Conservation (phyloP, 1,284 basidiomycete genomes). For the Spongiforma sp. region DNA sequence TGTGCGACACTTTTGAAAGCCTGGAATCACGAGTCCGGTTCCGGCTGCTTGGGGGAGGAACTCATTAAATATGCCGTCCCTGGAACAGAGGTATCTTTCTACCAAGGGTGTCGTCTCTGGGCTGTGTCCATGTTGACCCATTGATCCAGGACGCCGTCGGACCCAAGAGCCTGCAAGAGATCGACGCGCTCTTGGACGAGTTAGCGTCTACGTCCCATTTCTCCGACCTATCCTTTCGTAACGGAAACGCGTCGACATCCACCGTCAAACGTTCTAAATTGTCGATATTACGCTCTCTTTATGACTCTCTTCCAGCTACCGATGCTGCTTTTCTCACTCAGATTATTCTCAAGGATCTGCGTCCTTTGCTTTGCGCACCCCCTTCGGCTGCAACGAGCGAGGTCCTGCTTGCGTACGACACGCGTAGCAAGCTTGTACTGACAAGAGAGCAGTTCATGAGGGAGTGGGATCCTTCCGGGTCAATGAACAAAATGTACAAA, state of each 20-base stretch:
- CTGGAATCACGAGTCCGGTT: conserved; percentile 56
- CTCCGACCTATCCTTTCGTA: conserved; percentile 48
- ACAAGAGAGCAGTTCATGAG: conserved; percentile 69
- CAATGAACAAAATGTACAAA: conserved; percentile 61
- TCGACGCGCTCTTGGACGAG: conserved; percentile 73
- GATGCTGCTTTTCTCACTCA: conserved; percentile 76
- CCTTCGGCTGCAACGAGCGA: conserved; percentile 46
- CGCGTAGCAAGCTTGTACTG: conserved; percentile 58
- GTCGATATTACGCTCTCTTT: conserved; percentile 58
- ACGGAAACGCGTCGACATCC: conserved; percentile 23
- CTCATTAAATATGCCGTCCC: conserved; percentile 46
- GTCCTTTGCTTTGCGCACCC: conserved; percentile 76
- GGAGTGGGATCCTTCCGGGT: conserved; percentile 67
- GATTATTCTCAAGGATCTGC: conserved; percentile 84
- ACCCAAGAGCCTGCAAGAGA: conserved; percentile 48
- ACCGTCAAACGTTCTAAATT: conserved; percentile 39
- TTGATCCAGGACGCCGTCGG: conserved; percentile 32
- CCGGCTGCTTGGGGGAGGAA: conserved; percentile 75
- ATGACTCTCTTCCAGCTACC: conserved; percentile 55
- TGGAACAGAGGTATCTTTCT: conserved; percentile 24
- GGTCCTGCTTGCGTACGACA: conserved; percentile 60
- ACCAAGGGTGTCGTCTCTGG: neutral
- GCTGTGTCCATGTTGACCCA: conserved; percentile 11
- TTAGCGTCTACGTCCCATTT: conserved; percentile 71
- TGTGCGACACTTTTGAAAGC: conserved; percentile 41